Base-by-base conservation (phyloP, 805 yeast genomes). In the Debaryomyces tyrocola region DNA sequence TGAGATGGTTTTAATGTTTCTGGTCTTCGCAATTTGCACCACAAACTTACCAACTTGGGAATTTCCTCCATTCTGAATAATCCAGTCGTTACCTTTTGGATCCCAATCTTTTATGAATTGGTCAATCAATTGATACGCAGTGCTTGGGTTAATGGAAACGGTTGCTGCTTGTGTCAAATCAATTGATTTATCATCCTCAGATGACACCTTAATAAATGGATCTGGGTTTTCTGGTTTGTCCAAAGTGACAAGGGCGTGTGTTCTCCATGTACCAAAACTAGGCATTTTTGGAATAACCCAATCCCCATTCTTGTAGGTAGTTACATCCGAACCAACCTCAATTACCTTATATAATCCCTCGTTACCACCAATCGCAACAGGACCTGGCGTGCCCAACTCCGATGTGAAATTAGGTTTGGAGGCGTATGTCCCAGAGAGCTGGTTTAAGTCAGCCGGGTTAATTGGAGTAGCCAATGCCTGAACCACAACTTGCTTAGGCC, bases 381-480 rank as follows among this genome's bases (percentile, higher is more conserved):
- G 87, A 5, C 49, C 52, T 4, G 34, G 20, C 6, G 60, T 63
- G 1, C 85, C 77, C 6, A 80, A 79, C 46, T 79, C 79, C 42
- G 65, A 80, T 45, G 57, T 67, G 11, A 73, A 67, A 42, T 79
- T 69, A 0, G 96, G 96, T 47, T 75, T 79, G 9, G 90, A 79
- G 1, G 96, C 96, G 55, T 91, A 91, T 0, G 84, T 88, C 17
- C 97, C 97, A 62, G 84, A 88, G 35, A 84, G 73, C 64, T 90
- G 97, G 59, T 86, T 86, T 60, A 89, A 73, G 62, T 91, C 98
- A 0, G 96, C 86, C 0, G 97, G 97, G 60, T 91, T 91, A 52
- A 91, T 76, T 1, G 97, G 96, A 51, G 87, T 80, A 0, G 95
- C 96, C 33, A 90, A 60, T 1, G 90, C 68, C 56, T 83, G 78